Base-by-base conservation (phyloP, 2,329 filamentous ascomycete species). In the Ceratocystis ficicola region DNA sequence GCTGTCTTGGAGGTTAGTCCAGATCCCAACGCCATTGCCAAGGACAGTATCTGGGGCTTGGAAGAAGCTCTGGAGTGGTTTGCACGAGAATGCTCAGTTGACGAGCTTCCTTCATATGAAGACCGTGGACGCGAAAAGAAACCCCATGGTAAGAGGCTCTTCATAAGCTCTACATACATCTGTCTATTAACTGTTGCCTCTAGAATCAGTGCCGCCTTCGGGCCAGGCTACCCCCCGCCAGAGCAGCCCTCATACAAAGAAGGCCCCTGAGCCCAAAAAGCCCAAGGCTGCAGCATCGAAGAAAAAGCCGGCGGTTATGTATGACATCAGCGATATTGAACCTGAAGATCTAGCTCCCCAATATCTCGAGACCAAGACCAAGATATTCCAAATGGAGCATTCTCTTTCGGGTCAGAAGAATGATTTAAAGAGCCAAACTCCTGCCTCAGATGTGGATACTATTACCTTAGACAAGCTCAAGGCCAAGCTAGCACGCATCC, bases 31-130 rank as follows among this genome's bases (percentile, higher is more conserved):
- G 72, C 77, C 10, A 76, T 77, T 22, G 78, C 74, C 68, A 87
- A 84, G 70, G 88, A 90, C 69, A 80, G 81, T 55, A 82, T 91
- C 15, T 95, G 90, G 89, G 91, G 92, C 8, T 77, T 97, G 44
- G 87, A 95, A 68, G 92, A 96, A 75, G 86, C 89, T 30, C 74
- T 99, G 22, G 90, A 96, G 71, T 96, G 91, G 90, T 81, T 97
- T 65, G 89, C 90, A n/a, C 79, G 89, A 69, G 84, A 94, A 72
- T 89, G 87, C 70, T 77, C 81, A 15, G 77, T 80, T 69, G 82
- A 85, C 0, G 86, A 92, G 70, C 79, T 93, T 44, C 88, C 88
- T 5, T 80, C 84, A 60, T 95, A 94, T 73, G 85, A 88, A 22
- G 80, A 78, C 66, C 76, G 73, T 64, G 70, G 71, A 15, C 79